Evolutionary conservation across 352 stramenopile species (phyloP).

Genomic region (Saprolegnia diclina): DNA sequence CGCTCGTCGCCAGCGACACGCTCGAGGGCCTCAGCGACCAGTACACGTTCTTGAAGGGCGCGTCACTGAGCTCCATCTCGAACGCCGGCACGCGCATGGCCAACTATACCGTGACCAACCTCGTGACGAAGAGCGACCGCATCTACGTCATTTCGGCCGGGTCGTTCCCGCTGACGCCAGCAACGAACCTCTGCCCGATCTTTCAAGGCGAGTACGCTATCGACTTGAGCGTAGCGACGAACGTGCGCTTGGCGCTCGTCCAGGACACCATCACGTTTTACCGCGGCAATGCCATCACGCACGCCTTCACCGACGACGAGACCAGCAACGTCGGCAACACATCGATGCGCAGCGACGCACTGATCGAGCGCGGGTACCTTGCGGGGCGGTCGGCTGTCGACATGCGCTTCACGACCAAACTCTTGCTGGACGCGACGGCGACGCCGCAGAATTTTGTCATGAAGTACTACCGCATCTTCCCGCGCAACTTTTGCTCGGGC

Average conservation of each 20-base stretch:
- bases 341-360: neutral
- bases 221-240: neutral
- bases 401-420: neutral
- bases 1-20: neutral
- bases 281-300: neutral
- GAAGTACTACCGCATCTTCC: constrained; percentile 8
- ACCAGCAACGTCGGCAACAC: constrained; percentile 2
- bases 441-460: neutral
- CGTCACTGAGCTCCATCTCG: neutral
- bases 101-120: neutral
- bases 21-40: neutral
- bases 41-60: neutral
- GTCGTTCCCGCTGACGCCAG: neutral
- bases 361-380: neutral
- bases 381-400: constrained; percentile 1
- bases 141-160: constrained; percentile 15
- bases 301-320: constrained; percentile 2
- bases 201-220: neutral
- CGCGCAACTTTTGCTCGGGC: constrained; percentile 21
- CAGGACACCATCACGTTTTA: constrained; percentile 6
- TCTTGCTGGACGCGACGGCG: neutral
- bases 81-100: constrained; percentile 20
- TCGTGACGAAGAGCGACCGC: neutral
- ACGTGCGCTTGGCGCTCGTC: neutral
- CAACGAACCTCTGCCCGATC: constrained; percentile 1